Base-by-base conservation (phyloP, 768 basidiomycete species). In the Suillus subalutaceus region DNA sequence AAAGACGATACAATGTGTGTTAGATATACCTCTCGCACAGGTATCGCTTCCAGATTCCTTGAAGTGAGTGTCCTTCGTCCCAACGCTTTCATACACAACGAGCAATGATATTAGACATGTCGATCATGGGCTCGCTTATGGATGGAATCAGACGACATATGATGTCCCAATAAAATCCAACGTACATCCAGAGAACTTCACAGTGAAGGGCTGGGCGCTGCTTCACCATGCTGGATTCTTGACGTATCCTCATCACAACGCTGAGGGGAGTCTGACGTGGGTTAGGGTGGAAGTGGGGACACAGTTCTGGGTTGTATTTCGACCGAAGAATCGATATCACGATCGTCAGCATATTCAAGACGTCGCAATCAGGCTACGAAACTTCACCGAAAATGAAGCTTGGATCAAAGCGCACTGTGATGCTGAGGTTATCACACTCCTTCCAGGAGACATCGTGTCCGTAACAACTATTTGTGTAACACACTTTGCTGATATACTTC, bases 191-290 rank as follows among this genome's bases (percentile, higher is more conserved):
- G 23, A 50, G 20, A 50, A 50, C 6, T 50, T 50, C 50, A 26
- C 23, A 15, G 50, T 50, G 0, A 50, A 50, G 5, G 46, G 32
- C 1, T 70, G 69, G 69, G 68, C 58, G 12, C 37, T 69, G 0
- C 2, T 66, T 8, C 66, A 62, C 9, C 68, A 69, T 23, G 65
- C 50, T 4, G 69, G 68, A n/a, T 67, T 61, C 20, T 4, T 69
- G 1, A 66, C 67, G 0, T 66, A 62, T 26, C 57, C 64, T 1
- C 69, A 69, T 30, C 65, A 69, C 13, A 62, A 70, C 12, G 62
- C 68, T 16, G 50, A 50, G 50, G 50, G 50, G 23, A 13, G 12
- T 12, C 13, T 50, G 1, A 50, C 23, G 3, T 50, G 50, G 50
- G 6, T 23, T 0, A 52, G 3, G 7, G 26, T 52, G 50, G 15